Evolutionary conservation across 148 eudicot species (phyloP).

Genomic region (Amaranthus palmeri): DNA sequence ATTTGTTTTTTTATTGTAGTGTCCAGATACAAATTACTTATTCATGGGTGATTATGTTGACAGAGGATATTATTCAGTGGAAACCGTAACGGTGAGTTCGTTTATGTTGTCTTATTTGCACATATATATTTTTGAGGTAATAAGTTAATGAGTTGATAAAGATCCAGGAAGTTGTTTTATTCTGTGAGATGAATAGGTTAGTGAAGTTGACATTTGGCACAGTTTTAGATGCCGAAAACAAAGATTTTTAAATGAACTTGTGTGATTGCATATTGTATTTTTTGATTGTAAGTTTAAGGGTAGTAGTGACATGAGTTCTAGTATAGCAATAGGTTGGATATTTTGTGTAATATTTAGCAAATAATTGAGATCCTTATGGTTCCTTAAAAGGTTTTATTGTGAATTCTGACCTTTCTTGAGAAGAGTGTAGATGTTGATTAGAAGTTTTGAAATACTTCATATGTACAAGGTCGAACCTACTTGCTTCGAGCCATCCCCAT

Average conservation of each 20-base stretch:
- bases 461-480: too few relatives aligned
- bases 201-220: background rate
- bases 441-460: too few relatives aligned
- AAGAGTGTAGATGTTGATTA: too few relatives aligned
- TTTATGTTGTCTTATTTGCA: too few relatives aligned
- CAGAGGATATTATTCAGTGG: constrained; percentile 96
- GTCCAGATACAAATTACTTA: constrained; percentile 91
- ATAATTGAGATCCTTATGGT: too few relatives aligned
- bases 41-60: constrained; percentile 99
- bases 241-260: background rate
- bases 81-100: constrained; percentile 82
- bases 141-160: background rate
- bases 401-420: too few relatives aligned
- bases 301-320: background rate
- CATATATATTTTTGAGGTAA: too few relatives aligned
- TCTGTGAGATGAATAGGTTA: background rate
- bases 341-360: too few relatives aligned
- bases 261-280: background rate
- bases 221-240: background rate
- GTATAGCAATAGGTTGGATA: too few relatives aligned
- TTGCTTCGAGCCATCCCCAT: too few relatives aligned
- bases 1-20: constrained; percentile 38
- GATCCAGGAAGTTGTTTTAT: background rate
- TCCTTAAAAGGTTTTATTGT: too few relatives aligned
- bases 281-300: background rate